Base-by-base conservation (phyloP, 179 eudicot genomes). In the Beta lomatogona region DNA sequence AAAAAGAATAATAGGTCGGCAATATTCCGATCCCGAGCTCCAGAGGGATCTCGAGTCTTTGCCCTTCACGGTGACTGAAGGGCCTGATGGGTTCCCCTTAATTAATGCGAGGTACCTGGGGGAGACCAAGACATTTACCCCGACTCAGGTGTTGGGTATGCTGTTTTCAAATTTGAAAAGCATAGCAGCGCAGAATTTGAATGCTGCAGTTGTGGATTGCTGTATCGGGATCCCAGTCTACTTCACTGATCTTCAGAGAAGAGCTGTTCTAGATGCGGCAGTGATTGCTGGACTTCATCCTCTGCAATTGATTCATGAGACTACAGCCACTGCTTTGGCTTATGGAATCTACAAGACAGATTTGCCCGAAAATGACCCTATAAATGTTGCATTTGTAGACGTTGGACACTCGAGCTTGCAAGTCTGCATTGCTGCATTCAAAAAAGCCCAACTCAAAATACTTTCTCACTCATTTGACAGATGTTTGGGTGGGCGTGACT, bases 261-360 rank as follows among this genome's bases (percentile, higher is more conserved):
- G 97, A 85, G 97, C 93, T 83, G 94, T 95, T 16, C 22, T 89
- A 55, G 97, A 95, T 86, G 98, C 98, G 60, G 97, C 98, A 25
- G 85, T 91, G 5, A 93, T 95, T 80, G 94, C 97, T 55, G 98
- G 97, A 16, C 84, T 95, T 74, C 94, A 89, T 77, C 97, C 97
- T 69, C 85, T 95, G 65, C 87, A 89, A 28, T 85, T 95, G 86
- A 84, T 95, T 77, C 98, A 95, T 71, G 98, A 95, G 73, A 95
- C 97, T 5, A 95, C 98, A 14, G 97, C 98, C 28, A 93, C 98
- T 60, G 99, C 99, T 57, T 77, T 95, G 81, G 98, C 98, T 57
- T 95, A 91, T 86, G 99, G 99, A 71, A 93, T 95, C 78, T 95
- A 93, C 77, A 95, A 95, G 92, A 92, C 97, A 10, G 98, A 95